These are phyloP conservation scores for Mucor sp. DNA, from an alignment of 371 early-diverging fungal genomes.

Conservation along the genomic window DNA sequence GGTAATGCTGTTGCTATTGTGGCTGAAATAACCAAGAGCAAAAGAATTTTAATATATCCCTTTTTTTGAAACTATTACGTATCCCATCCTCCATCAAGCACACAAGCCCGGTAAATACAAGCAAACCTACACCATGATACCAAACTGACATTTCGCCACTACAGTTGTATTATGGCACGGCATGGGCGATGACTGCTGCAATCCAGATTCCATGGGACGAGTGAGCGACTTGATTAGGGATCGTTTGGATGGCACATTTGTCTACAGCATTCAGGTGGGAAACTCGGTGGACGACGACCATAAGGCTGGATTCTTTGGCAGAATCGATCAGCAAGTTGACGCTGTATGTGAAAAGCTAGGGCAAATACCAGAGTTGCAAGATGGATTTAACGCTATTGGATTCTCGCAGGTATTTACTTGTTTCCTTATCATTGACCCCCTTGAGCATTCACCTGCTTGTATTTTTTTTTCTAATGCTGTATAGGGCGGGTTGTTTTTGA, in stretches of 20 bases:
- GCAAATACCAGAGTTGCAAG: constrained; percentile 53
- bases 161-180: constrained; percentile 84
- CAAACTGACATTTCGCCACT: not conserved
- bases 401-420: constrained; percentile 77
- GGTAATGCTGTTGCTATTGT: constrained; percentile 5
- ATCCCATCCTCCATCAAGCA: not conserved
- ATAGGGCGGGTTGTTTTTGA: constrained; percentile 63
- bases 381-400: constrained; percentile 92
- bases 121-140: not conserved
- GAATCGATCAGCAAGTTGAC: constrained; percentile 69
- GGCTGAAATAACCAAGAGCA: constrained; percentile 6
- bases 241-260: constrained; percentile 67
- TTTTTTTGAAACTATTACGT: not conserved
- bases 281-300: constrained; percentile 64
- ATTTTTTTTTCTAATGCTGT: not conserved
- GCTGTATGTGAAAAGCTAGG: constrained; percentile 62
- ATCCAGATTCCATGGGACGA: constrained; percentile 68
- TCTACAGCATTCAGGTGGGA: constrained; percentile 79
- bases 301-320: constrained; percentile 83
- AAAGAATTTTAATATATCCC: constrained; percentile 3
- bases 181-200: constrained; percentile 90
- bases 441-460: not conserved
- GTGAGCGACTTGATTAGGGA: constrained; percentile 54
- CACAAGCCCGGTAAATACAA: constrained; percentile 11
- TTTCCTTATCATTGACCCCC: not conserved